Conservation (phyloP, 352 stramenopile species). For the Globisporangium nodosum region DNA sequence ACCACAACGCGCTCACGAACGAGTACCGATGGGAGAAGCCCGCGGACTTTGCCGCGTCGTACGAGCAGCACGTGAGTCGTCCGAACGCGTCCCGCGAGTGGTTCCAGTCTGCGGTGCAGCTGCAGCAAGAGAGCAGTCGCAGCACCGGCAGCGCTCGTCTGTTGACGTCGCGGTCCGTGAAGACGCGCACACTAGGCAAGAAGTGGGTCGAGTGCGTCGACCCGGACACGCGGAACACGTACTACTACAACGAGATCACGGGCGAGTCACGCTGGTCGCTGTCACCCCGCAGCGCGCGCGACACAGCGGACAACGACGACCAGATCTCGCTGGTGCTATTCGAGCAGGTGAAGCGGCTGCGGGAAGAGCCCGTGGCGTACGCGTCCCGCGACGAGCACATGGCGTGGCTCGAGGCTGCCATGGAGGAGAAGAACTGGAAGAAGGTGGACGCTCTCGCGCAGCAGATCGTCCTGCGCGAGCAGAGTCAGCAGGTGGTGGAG, state of each 20-base stretch:
- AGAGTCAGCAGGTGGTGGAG: conserved; percentile 18
- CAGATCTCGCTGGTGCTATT: conserved; percentile 60
- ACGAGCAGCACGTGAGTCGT: conserved; percentile 36
- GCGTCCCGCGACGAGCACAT: conserved; percentile 53
- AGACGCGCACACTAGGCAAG: conserved; percentile 39
- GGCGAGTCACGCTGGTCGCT: conserved; percentile 84
- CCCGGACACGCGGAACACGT: conserved; percentile 70
- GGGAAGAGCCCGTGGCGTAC: conserved; percentile 43
- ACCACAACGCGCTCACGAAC: conserved; percentile 63
- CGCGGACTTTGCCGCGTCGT: conserved; percentile 47
- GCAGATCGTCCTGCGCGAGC: conserved; percentile 63
- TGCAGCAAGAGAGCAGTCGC: conserved; percentile 5
- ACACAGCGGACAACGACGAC: conserved; percentile 35
- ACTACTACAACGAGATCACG: conserved; percentile 91
- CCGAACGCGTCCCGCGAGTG: conserved; percentile 54
- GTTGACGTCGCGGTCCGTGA: conserved; percentile 29
- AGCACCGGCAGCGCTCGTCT: conserved; percentile 4
- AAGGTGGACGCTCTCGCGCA: conserved; percentile 68
- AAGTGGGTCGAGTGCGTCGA: conserved; percentile 87
- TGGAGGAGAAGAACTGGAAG: conserved; percentile 49
- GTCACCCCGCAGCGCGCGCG: conserved; percentile 59
- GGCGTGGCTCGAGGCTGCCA: conserved; percentile 61
- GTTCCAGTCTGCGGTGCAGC: conserved; percentile 32
- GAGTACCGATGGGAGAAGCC: conserved; percentile 81
- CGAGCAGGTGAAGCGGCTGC: conserved; percentile 44